phyloP scores from a whole-genome alignment of 192 early-diverging fungal genomes.

The Dispira simplex region DNA sequence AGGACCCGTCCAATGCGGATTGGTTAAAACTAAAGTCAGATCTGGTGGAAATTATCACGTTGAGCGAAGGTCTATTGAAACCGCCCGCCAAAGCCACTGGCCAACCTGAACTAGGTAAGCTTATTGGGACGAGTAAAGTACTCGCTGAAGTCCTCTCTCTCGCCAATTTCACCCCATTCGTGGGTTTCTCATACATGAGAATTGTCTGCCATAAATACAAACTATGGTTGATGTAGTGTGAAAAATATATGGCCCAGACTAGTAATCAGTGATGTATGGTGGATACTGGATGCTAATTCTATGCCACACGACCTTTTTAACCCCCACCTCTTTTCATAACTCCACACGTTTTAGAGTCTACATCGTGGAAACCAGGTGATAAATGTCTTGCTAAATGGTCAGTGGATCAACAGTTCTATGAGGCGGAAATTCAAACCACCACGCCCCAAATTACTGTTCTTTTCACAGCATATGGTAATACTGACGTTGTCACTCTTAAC shows the following conservation, averaged over 20 bases:
- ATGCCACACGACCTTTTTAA: not conserved
- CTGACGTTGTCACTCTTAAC: not conserved
- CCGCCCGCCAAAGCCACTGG: not conserved
- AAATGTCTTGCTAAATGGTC: slow-evolving; percentile 2
- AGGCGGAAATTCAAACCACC: not conserved
- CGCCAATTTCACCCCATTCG: not conserved
- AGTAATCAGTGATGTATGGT: not conserved
- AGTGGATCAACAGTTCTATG: not conserved
- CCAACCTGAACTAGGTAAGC: not conserved
- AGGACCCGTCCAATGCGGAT: slow-evolving; percentile 11
- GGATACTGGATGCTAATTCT: not conserved
- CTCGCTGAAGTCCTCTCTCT: not conserved
- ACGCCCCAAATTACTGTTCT: not conserved
- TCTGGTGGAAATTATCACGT: not conserved
- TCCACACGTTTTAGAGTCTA: not conserved
- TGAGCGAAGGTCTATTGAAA: not conserved
- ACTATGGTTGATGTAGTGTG: not conserved
- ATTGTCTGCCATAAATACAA: slow-evolving; percentile 2
- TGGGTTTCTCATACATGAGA: not conserved
- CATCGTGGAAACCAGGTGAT: not conserved
- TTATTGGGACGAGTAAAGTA: not conserved
- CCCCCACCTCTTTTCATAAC: not conserved
- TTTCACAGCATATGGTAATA: slow-evolving; percentile 4
- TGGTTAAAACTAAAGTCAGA: slow-evolving; percentile 7
- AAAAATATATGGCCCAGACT: not conserved